Conservation (phyloP, 2,329 filamentous ascomycete genomes). For the Nemania diffusa region DNA sequence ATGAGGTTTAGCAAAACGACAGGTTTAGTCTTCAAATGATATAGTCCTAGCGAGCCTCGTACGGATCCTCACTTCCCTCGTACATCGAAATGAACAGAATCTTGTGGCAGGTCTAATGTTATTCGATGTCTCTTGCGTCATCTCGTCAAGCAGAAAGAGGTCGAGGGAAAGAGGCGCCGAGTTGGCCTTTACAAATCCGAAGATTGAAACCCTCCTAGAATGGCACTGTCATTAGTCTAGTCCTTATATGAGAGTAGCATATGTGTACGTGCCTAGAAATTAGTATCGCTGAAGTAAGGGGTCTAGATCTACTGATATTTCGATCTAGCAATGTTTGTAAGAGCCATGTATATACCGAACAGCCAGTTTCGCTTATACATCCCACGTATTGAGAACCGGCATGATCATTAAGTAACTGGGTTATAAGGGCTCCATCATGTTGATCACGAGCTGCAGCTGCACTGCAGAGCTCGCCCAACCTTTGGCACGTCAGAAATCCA, state of each 20-base stretch:
- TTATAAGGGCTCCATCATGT: neutral
- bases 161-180: neutral
- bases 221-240: too few species aligned
- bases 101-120: slow-evolving; percentile 6
- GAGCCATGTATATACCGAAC: neutral
- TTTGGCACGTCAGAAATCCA: slow-evolving; percentile 89
- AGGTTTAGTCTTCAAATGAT: neutral
- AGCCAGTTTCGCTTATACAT: neutral
- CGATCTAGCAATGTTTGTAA: neutral
- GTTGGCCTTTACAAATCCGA: neutral
- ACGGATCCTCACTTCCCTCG: slow-evolving; percentile 1
- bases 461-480: slow-evolving; percentile 84
- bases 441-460: slow-evolving; percentile 86
- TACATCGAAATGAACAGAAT: neutral
- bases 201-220: neutral
- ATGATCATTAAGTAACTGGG: neutral
- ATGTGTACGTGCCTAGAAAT: neutral
- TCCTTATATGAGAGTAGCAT: neutral
- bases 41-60: neutral
- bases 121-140: neutral
- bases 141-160: neutral
- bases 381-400: neutral
- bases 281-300: neutral
- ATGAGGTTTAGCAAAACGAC: slow-evolving; percentile 1
- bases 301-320: neutral